Percentiles rank a stretch among this genome's conserved stretches.
Evolutionary conservation across 768 basidiomycete genomes (phyloP).

Genomic region (Leucocoprinus leucothites): DNA sequence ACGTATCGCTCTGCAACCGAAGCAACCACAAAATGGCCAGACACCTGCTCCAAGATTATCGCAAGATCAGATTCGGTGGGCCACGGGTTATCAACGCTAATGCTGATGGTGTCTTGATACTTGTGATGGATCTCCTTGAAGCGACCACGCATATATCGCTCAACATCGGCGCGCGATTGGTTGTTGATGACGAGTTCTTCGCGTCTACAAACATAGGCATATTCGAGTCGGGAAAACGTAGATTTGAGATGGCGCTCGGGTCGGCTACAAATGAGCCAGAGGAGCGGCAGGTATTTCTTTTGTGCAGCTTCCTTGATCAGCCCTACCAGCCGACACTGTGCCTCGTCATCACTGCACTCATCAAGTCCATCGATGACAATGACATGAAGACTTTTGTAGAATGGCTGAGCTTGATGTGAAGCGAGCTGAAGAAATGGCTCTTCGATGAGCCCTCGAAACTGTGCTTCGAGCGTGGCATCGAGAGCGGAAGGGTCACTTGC

Average conservation of each 20-base stretch:
- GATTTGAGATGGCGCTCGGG: constrained; percentile 1
- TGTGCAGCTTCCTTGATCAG: background rate
- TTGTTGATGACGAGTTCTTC: background rate
- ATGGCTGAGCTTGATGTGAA: background rate
- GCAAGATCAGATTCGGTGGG: background rate
- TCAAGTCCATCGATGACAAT: background rate
- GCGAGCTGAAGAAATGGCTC: background rate
- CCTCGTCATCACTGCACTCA: background rate
- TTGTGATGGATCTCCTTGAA: background rate
- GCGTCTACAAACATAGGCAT: background rate
- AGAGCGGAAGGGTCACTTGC: background rate
- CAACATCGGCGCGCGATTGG: background rate
- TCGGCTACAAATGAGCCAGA: constrained; percentile 1
- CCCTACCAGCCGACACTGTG: background rate
- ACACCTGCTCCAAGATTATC: background rate
- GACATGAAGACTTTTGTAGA: background rate
- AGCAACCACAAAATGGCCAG: background rate
- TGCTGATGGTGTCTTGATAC: background rate
- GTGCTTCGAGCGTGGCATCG: background rate
- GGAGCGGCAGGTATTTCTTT: background rate
- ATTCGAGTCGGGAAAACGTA: background rate
- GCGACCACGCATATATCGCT: background rate
- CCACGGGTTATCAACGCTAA: background rate
- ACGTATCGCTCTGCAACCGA: background rate
- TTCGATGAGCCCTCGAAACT: background rate